Base-by-base conservation (phyloP, 768 basidiomycete species). In the Suillus occidentalis region DNA sequence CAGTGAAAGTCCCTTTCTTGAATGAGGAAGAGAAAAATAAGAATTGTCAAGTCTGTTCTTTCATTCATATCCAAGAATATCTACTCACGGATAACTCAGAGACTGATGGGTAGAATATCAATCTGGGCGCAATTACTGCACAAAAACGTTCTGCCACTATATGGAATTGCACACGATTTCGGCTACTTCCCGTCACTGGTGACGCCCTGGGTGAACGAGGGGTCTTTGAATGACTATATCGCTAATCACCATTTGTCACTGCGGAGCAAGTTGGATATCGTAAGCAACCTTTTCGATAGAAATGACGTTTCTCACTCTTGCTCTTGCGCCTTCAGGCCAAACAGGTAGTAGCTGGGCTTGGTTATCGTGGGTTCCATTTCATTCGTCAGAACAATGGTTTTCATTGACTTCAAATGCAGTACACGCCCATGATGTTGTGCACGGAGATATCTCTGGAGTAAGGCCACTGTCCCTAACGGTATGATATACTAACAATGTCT, bases 151-250 rank as follows among this genome's bases (percentile, higher is more conserved):
- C 37, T 73, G 6, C 72, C 65, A 3, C 50, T 73, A 13, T 65
- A 66, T 62, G 73, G 73, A 16, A 59, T 68, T 18, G 66, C 62
- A 4, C 22, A 60, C 18, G 67, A 62, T 13, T 73, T 72, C 61
- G 73, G 73, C 6, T 63, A 61, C 9, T 66, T 72, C 39, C 61
- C 60, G 10, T 68, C 73, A 12, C 63, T 73, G 58, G 72, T 73
- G 25, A 70, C 65, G 22, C 72, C 72, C 0, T 73, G 72, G 72
- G 47, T 68, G 49, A 68, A 73, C 18, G n/a, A n/a, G n/a, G n/a
- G n/a, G n/a, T n/a, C n/a, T n/a, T n/a, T n/a, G n/a, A n/a, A n/a
- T n/a, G n/a, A 67, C 13, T 74, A 71, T 43, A 63, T 72, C 22
- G 20, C 22, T 10, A 56, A 58, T 7, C 28, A 55, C 22, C n/a